A percentile compares a stretch with the other conserved stretches of the same genome.
Evolutionary conservation across 148 eudicot genomes (phyloP).

Genomic region (Vaccinium darrowii): DNA sequence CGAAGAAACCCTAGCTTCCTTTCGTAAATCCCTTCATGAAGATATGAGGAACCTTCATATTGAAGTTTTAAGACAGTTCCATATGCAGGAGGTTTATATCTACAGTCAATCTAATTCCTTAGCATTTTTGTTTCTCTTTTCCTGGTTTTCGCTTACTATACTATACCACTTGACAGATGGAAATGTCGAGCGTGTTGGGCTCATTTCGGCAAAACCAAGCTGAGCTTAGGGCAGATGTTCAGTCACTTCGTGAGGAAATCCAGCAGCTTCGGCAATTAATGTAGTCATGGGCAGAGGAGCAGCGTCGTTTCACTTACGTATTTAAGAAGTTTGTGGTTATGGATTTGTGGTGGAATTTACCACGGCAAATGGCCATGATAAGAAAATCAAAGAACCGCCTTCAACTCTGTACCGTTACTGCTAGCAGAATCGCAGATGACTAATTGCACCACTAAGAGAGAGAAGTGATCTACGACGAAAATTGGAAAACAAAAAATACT

Average conservation of each 20-base stretch:
- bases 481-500: not conserved
- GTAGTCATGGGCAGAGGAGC: conserved; percentile 21
- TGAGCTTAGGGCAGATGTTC: conserved; percentile 70
- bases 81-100: conserved; percentile 82
- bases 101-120: not conserved
- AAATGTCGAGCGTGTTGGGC: conserved; percentile 59
- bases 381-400: not conserved
- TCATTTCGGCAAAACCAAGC: conserved; percentile 64
- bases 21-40: conserved; percentile 88
- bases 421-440: not conserved
- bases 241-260: conserved; percentile 64
- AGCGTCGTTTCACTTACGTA: not conserved
- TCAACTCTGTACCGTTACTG: not conserved
- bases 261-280: conserved; percentile 73
- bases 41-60: conserved; percentile 93
- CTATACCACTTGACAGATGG: conserved; percentile 45
- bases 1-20: conserved; percentile 85
- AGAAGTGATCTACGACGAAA: not conserved
- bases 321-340: not conserved
- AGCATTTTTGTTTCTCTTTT: not conserved
- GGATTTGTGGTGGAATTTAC: not conserved
- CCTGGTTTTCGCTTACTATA: not conserved
- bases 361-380: not conserved
- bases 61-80: conserved; percentile 87
- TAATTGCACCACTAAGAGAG: not conserved